Conservation (phyloP, 768 basidiomycete species). For the Galerina marginata region DNA sequence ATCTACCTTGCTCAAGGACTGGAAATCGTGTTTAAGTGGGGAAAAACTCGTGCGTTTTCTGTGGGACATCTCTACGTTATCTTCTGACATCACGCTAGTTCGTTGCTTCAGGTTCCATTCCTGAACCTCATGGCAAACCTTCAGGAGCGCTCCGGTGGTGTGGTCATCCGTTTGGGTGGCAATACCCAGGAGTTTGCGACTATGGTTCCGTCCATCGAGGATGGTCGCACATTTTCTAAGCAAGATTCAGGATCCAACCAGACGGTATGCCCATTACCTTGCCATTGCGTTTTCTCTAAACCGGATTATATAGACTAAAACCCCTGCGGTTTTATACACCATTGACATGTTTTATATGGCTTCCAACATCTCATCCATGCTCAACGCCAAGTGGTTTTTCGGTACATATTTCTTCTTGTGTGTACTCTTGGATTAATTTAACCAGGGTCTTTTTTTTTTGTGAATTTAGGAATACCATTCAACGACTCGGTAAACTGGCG, state of each 20-base stretch:
- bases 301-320: constrained; percentile 49
- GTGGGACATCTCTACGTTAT: neutral
- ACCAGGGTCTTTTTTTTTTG: neutral
- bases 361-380: constrained; percentile 58
- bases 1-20: constrained; percentile 2
- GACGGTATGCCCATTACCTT: constrained; percentile 18
- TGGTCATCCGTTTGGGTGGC: constrained; percentile 73
- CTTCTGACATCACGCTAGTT: constrained; percentile 34
- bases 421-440: neutral
- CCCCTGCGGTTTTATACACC: constrained; percentile 68
- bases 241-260: constrained; percentile 24
- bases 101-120: constrained; percentile 62
- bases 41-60: constrained; percentile 48
- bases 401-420: constrained; percentile 31
- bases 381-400: constrained; percentile 68
- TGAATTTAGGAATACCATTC: constrained; percentile 54
- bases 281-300: neutral
- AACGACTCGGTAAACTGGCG: constrained; percentile 63
- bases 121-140: constrained; percentile 81
- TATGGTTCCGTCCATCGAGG: constrained; percentile 50
- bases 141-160: constrained; percentile 60
- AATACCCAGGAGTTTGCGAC: constrained; percentile 77
- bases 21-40: constrained; percentile 44
- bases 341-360: constrained; percentile 70
- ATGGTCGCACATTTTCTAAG: constrained; percentile 36